Evolutionary conservation across 2,329 filamentous ascomycete genomes (phyloP).

Genomic region (Lecanosticta acicola): DNA sequence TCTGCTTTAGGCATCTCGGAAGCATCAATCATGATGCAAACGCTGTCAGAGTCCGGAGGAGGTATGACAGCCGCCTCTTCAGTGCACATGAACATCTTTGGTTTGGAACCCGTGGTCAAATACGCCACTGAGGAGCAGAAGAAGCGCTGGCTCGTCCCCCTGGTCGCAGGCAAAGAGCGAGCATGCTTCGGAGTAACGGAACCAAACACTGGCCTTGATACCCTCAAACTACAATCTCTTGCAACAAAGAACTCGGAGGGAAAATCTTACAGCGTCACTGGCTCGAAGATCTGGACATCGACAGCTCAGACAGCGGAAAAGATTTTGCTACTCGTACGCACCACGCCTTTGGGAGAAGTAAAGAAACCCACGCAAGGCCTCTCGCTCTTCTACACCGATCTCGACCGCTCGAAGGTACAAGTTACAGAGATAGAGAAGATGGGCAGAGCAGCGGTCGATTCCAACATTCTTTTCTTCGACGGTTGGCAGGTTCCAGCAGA

Average conservation of each 20-base stretch:
- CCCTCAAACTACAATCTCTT: constrained; percentile 36
- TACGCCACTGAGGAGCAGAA: constrained; percentile 42
- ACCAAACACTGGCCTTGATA: constrained; percentile 34
- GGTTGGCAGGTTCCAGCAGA: constrained; percentile 37
- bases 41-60: constrained; percentile 42
- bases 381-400: constrained; percentile 43
- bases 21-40: constrained; percentile 46
- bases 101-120: constrained; percentile 42
- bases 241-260: constrained; percentile 31
- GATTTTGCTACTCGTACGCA: constrained; percentile 41
- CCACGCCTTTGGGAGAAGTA: constrained; percentile 39
- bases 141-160: constrained; percentile 35
- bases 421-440: constrained; percentile 45
- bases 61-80: constrained; percentile 40
- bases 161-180: constrained; percentile 38
- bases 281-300: constrained; percentile 44
- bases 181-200: constrained; percentile 55
- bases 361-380: constrained; percentile 40
- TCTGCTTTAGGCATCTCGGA: constrained; percentile 40
- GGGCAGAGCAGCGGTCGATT: constrained; percentile 42
- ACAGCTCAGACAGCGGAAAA: constrained; percentile 43
- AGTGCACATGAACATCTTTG: constrained; percentile 48
- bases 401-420: constrained; percentile 34
- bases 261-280: constrained; percentile 35
- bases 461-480: constrained; percentile 43